Evolutionary conservation across 2,329 filamentous ascomycete species (phyloP).

Genomic region (Xylariaceae sp.): DNA sequence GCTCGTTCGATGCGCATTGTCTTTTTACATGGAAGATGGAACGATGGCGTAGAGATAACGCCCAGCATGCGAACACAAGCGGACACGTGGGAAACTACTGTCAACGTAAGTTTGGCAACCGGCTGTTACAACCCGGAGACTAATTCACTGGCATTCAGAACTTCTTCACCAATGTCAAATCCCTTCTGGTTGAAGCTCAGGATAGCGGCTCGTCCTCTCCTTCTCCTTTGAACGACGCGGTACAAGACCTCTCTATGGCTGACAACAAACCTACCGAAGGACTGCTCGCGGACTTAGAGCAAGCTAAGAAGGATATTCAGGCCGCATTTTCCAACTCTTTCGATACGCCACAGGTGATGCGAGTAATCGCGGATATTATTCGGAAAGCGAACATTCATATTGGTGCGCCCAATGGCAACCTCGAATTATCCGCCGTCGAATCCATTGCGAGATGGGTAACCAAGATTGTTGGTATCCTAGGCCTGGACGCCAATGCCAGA

Average conservation of each 20-base stretch:
- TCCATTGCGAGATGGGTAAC: conserved; percentile 72
- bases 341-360: conserved; percentile 76
- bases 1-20: conserved; percentile 75
- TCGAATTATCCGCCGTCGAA: conserved; percentile 45
- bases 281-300: conserved; percentile 40
- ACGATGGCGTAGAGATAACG: conserved; percentile 86
- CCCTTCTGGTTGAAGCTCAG: conserved; percentile 44
- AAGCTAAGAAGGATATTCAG: conserved; percentile 50
- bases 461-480: conserved; percentile 76
- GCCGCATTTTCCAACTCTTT: conserved; percentile 74
- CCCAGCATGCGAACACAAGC: conserved; percentile 71
- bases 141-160: conserved; percentile 36
- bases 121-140: neutral
- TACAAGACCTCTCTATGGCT: conserved; percentile 37
- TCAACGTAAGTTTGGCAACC: conserved; percentile 48
- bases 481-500: conserved; percentile 61
- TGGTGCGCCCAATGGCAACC: conserved; percentile 40
- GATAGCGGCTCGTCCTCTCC: conserved; percentile 19
- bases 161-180: conserved; percentile 54
- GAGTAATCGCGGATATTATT: conserved; percentile 69
- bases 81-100: conserved; percentile 70
- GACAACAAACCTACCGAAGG: conserved; percentile 30
- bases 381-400: conserved; percentile 65
- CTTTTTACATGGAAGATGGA: conserved; percentile 84
- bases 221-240: conserved; percentile 20